Evolutionary conservation across 371 early-diverging fungal species (phyloP).

Genomic region (Capillidium heterosporum): DNA sequence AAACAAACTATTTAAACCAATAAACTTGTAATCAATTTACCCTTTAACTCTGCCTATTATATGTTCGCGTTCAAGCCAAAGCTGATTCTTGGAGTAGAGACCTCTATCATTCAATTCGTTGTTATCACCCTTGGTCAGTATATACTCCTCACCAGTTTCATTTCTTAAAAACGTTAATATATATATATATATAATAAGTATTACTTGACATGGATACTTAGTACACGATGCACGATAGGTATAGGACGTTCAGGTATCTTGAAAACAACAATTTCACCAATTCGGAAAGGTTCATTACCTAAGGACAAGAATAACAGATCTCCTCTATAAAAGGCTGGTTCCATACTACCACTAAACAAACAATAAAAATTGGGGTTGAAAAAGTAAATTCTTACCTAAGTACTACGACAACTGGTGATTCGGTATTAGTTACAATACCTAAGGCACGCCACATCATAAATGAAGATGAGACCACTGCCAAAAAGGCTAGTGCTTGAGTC

Average conservation of each 20-base stretch:
- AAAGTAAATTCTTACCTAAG: constrained; percentile 29
- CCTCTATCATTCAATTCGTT: constrained; percentile 88
- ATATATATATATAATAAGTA: not conserved
- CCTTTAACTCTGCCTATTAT: constrained; percentile 81
- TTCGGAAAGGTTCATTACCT: constrained; percentile 42
- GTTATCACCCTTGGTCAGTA: constrained; percentile 98
- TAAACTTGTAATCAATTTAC: constrained; percentile 15
- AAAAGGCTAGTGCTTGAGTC: constrained; percentile 39
- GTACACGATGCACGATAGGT: constrained; percentile 96
- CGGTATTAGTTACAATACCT: constrained; percentile 71
- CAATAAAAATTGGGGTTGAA: not conserved
- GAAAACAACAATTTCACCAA: constrained; percentile 95
- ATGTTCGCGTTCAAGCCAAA: constrained; percentile 77
- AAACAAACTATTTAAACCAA: constrained; percentile 7
- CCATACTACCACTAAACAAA: constrained; percentile 86
- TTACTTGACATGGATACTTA: constrained; percentile 73
- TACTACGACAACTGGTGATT: constrained; percentile 97
- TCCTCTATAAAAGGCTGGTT: constrained; percentile 94
- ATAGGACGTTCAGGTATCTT: constrained; percentile 80
- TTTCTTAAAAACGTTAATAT: constrained; percentile 15
- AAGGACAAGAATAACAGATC: constrained; percentile 86
- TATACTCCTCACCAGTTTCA: constrained; percentile 43
- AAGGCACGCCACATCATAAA: constrained; percentile 96
- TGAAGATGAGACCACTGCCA: constrained; percentile 73
- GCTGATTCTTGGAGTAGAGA: constrained; percentile 72